Percentiles rank a stretch among this genome's conserved stretches.
Evolutionary conservation across 257 asterid genomes (phyloP).

Genomic region (Solanum lignicaule): DNA sequence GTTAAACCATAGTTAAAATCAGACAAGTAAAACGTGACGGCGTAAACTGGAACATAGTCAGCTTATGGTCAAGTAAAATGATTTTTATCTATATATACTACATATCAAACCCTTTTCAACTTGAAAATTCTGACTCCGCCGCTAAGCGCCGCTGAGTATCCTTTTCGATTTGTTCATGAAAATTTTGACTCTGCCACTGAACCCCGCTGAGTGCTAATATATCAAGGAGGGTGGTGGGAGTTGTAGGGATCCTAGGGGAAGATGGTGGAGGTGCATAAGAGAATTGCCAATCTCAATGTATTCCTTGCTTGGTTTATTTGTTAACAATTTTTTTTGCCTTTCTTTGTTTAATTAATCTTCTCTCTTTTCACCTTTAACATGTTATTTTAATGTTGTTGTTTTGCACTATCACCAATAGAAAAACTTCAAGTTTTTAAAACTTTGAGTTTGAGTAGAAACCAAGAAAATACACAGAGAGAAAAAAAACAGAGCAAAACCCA

Average conservation of each 20-base stretch:
- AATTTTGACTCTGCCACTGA: fast-evolving
- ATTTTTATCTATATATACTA: background rate
- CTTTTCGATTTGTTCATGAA: too few species aligned
- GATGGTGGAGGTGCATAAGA: conserved; percentile 9
- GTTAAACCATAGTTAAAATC: background rate
- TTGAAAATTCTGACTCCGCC: too few species aligned
- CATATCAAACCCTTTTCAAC: background rate
- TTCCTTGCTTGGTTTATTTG: conserved; percentile 20
- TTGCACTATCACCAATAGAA: background rate
- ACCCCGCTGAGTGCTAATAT: background rate
- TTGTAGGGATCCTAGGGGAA: conserved; percentile 25
- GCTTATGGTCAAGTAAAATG: background rate
- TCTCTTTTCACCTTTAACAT: background rate
- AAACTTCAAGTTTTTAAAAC: background rate
- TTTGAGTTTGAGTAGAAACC: background rate
- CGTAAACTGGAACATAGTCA: fast-evolving
- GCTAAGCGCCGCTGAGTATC: too few species aligned
- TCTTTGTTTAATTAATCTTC: background rate
- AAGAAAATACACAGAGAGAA: background rate
- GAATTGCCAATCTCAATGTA: conserved; percentile 31
- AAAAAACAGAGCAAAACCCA: conserved; percentile 9
- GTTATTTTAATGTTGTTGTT: background rate
- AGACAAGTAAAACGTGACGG: too few species aligned
- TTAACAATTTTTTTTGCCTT: background rate
- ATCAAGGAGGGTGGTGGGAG: background rate